These are phyloP conservation scores for Yamadazyma mexicana DNA, from an alignment of 1,139 yeast genomes.

Conservation along the genomic window DNA sequence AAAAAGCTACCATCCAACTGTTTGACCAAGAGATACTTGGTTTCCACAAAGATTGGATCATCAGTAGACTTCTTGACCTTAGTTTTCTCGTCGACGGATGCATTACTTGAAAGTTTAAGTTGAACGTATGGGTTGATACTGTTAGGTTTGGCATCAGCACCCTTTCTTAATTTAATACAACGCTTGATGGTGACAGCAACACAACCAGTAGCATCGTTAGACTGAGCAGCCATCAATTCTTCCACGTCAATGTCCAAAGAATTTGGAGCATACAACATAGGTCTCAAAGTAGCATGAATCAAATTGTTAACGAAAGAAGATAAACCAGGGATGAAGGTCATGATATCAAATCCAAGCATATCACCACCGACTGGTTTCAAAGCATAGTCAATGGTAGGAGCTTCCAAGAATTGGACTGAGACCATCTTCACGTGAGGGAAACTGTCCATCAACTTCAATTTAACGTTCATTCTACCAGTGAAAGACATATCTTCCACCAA, in stretches of 20 bases:
- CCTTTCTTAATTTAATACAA: conserved; percentile 48
- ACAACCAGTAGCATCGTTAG: conserved; percentile 68
- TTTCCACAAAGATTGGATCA: conserved; percentile 66
- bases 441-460: conserved; percentile 56
- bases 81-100: conserved; percentile 49
- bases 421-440: conserved; percentile 77
- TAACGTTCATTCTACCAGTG: conserved; percentile 69
- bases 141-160: conserved; percentile 39
- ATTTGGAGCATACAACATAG: conserved; percentile 82
- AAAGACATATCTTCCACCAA: conserved; percentile 78
- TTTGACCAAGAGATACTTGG: conserved; percentile 58
- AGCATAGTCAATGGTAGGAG: conserved; percentile 74
- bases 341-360: conserved; percentile 76
- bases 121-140: conserved; percentile 63
- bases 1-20: conserved; percentile 57
- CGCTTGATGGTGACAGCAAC: conserved; percentile 62
- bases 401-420: conserved; percentile 70
- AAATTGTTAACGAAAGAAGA: conserved; percentile 69
- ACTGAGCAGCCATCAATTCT: conserved; percentile 61
- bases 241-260: conserved; percentile 73
- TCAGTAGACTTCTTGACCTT: conserved; percentile 54
- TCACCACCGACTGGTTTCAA: conserved; percentile 90
- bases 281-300: conserved; percentile 69
- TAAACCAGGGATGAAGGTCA: conserved; percentile 81
- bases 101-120: conserved; percentile 45